Evolutionary conservation across 164 flowering plant species (phyloP).

Genomic region (Chimonanthus praecox): DNA sequence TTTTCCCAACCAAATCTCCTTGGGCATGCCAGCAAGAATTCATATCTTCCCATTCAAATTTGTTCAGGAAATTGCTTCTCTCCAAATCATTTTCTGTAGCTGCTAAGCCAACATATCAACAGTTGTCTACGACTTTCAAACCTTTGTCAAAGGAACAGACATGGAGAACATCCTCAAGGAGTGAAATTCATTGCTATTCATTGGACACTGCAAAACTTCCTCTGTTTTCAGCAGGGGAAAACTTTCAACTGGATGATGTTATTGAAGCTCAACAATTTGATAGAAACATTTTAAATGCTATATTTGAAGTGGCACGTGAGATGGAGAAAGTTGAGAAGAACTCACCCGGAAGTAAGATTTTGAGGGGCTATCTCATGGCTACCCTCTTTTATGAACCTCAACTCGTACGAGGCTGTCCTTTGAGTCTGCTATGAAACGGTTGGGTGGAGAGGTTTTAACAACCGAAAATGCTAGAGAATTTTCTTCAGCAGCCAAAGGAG

Average conservation of each 20-base stretch:
- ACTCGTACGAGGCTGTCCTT: constrained; percentile 94
- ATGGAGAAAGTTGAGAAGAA: constrained; percentile 86
- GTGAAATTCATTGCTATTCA: constrained; percentile 27
- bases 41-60: constrained; percentile 9
- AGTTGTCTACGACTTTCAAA: constrained; percentile 5
- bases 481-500: constrained; percentile 98
- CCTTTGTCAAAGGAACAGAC: background rate
- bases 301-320: constrained; percentile 79
- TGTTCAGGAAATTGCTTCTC: constrained; percentile 9
- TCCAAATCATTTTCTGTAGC: constrained; percentile 14
- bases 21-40: constrained; percentile 12
- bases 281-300: constrained; percentile 63
- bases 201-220: constrained; percentile 22
- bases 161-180: constrained; percentile 9
- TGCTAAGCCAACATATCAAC: constrained; percentile 6
- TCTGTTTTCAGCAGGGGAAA: constrained; percentile 41
- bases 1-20: constrained; percentile 2
- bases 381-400: constrained; percentile 99
- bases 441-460: constrained; percentile 97
- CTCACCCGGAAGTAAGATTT: constrained; percentile 60
- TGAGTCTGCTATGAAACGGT: constrained; percentile 96
- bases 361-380: constrained; percentile 91
- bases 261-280: constrained; percentile 96
- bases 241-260: constrained; percentile 84
- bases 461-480: constrained; percentile 98